These are phyloP conservation scores for Zygosaccharomyces lentus DNA, from an alignment of 805 yeast genomes.

Conservation along the genomic window DNA sequence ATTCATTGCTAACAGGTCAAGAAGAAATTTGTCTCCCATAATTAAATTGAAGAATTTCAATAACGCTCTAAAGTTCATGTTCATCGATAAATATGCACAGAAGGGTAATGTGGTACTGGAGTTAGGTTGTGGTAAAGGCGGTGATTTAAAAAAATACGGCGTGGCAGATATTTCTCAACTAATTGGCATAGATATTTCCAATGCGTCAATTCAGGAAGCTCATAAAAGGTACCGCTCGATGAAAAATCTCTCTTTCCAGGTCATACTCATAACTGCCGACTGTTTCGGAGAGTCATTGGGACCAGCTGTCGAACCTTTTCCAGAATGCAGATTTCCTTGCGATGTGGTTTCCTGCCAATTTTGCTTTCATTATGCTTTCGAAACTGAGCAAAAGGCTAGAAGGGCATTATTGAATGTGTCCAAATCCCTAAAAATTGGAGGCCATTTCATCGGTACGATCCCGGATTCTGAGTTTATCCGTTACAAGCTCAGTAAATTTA, in stretches of 20 bases:
- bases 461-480: slow-evolving; percentile 85
- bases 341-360: slow-evolving; percentile 89
- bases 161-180: slow-evolving; percentile 68
- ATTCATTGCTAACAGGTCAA: slow-evolving; percentile 54
- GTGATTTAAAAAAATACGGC: slow-evolving; percentile 88
- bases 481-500: slow-evolving; percentile 52
- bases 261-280: slow-evolving; percentile 88
- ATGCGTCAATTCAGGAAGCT: slow-evolving; percentile 83
- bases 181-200: slow-evolving; percentile 89
- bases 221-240: slow-evolving; percentile 60
- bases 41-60: slow-evolving; percentile 83
- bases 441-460: slow-evolving; percentile 87
- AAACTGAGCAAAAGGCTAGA: slow-evolving; percentile 73
- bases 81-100: slow-evolving; percentile 64
- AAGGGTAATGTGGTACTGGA: slow-evolving; percentile 64
- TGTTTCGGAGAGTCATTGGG: slow-evolving; percentile 73
- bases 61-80: slow-evolving; percentile 83
- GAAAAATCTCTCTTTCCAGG: slow-evolving; percentile 61
- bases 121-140: slow-evolving; percentile 97
- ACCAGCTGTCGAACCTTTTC: slow-evolving; percentile 61
- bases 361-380: slow-evolving; percentile 93
- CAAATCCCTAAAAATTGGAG: slow-evolving; percentile 72
- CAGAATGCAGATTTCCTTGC: slow-evolving; percentile 68
- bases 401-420: slow-evolving; percentile 71
- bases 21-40: slow-evolving; percentile 75